These are phyloP conservation scores for Epichloe sp. DNA, from an alignment of 2,329 filamentous ascomycete genomes.

Conservation along the genomic window DNA sequence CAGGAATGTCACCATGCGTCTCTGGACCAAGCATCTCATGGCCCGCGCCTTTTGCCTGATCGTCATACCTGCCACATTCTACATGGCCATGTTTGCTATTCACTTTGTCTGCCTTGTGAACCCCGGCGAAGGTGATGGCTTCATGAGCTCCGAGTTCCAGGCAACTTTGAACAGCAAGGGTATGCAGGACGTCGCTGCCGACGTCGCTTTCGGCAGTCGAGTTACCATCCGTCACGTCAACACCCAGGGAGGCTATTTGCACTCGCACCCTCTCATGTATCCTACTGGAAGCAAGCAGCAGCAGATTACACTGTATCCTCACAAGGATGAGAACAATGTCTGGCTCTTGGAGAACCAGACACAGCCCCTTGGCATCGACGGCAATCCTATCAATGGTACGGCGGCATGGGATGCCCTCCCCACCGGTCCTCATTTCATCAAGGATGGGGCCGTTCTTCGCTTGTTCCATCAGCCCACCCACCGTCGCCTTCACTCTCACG, in stretches of 20 bases:
- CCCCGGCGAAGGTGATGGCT: constrained; percentile 92
- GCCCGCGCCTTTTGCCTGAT: constrained; percentile 86
- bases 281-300: constrained; percentile 96
- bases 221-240: constrained; percentile 85
- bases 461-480: constrained; percentile 76
- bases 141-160: constrained; percentile 99
- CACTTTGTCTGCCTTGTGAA: constrained; percentile 91
- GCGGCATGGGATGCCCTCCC: constrained; percentile 67
- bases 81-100: constrained; percentile 93
- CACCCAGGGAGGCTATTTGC: constrained; percentile 93
- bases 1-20: constrained; percentile 68
- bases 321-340: constrained; percentile 97
- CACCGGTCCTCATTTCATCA: constrained; percentile 50
- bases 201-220: constrained; percentile 79
- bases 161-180: constrained; percentile 91
- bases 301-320: constrained; percentile 93
- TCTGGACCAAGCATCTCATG: constrained; percentile 90
- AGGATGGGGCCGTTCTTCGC: constrained; percentile 67
- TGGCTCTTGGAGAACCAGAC: constrained; percentile 95
- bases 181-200: constrained; percentile 89
- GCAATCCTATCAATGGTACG: constrained; percentile 66
- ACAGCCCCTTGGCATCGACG: constrained; percentile 66
- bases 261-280: constrained; percentile 97
- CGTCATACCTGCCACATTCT: constrained; percentile 76
- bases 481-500: constrained; percentile 89